phyloP scores from a whole-genome alignment of 148 eudicot genomes.

The Heliosperma pusillum region DNA sequence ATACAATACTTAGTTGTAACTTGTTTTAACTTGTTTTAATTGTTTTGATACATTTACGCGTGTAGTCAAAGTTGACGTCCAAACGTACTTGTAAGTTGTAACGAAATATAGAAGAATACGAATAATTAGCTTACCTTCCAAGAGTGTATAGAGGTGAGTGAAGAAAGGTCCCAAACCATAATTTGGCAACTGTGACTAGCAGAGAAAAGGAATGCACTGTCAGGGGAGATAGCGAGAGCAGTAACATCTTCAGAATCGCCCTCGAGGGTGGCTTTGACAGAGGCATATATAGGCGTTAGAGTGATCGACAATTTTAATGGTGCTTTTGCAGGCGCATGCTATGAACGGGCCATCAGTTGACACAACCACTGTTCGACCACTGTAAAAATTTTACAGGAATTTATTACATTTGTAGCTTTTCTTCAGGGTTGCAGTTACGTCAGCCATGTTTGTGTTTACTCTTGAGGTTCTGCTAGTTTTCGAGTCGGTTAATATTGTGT shows the following conservation, averaged over 20 bases:
- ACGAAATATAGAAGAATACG: background rate
- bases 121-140: slow-evolving; percentile 59
- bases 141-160: slow-evolving; percentile 70
- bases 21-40: too few species aligned
- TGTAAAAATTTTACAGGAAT: slow-evolving; percentile 75
- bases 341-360: slow-evolving; percentile 74
- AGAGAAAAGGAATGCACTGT: slow-evolving; percentile 59
- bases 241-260: slow-evolving; percentile 77
- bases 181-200: slow-evolving; percentile 75
- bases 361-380: slow-evolving; percentile 71
- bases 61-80: too few species aligned
- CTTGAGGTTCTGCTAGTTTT: background rate
- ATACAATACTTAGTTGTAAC: too few species aligned
- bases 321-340: slow-evolving; percentile 71
- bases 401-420: slow-evolving; percentile 59
- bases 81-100: background rate
- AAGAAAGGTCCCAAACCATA: slow-evolving; percentile 81
- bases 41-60: too few species aligned
- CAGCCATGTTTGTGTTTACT: slow-evolving; percentile 40
- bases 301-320: slow-evolving; percentile 70
- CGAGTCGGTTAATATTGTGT: too few species aligned
- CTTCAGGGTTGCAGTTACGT: slow-evolving; percentile 39
- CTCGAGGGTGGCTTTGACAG: slow-evolving; percentile 68
- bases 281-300: slow-evolving; percentile 37
- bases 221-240: slow-evolving; percentile 65